These are phyloP conservation scores for Corchorus olitorius DNA, from an alignment of 345 rosid genomes.

Conservation along the genomic window DNA sequence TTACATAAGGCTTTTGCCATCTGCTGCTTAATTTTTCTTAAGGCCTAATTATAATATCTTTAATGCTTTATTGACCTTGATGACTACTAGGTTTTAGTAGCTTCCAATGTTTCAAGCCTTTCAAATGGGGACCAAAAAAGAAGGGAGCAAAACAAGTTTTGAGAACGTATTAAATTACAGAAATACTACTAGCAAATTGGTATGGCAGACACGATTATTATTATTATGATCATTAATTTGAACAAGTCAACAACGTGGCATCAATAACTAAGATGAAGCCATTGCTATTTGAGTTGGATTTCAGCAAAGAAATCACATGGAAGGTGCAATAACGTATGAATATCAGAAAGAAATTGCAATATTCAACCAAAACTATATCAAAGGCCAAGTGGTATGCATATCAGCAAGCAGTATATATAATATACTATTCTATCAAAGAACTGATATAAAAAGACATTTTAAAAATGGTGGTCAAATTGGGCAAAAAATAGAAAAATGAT, in stretches of 20 bases:
- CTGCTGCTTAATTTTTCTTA: neutral
- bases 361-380: neutral
- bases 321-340: neutral
- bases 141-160: neutral
- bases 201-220: neutral
- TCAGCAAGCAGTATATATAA: neutral
- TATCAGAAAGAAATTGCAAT: neutral
- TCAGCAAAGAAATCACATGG: neutral
- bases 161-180: neutral
- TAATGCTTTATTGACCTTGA: neutral
- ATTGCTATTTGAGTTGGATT: neutral
- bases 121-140: neutral
- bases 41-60: neutral
- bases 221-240: neutral
- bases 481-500: too few species aligned
- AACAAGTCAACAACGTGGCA: neutral
- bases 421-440: neutral
- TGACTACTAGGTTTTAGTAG: neutral
- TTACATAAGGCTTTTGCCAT: neutral
- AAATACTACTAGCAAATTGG: neutral
- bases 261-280: neutral
- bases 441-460: neutral
- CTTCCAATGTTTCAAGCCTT: neutral
- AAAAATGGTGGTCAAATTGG: neutral
- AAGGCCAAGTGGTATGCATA: neutral